Evolutionary conservation across 768 basidiomycete genomes (phyloP), one percentile per base, ranked within the genome.

Genomic region (Thelephora ganbajun): DNA sequence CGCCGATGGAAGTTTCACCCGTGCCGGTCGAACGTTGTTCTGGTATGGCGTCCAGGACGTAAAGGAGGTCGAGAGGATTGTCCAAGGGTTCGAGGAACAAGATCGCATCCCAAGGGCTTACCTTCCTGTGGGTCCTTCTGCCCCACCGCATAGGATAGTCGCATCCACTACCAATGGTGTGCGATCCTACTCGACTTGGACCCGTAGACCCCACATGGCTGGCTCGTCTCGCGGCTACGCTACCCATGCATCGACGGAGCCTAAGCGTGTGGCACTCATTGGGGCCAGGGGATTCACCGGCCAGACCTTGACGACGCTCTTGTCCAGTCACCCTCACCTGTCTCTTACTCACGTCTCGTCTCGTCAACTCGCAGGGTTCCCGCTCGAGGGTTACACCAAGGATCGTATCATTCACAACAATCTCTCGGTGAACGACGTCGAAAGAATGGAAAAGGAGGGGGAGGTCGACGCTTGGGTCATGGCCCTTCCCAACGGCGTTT

Each of bases 391-490:
- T 35, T 98, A 99, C 66, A 77, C 76, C 53, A 94, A 94, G 63
- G 63, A 74, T 0, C 48, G 70, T 1, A 63, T 98, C 43, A 73
- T 61, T 13, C 97, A 96, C 67, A 76, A 79, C 50, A 89, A 94
- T 64, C 72, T 99, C 13, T 82, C 80, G 0, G 61, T 72, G 9
- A 67, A 71, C 49, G 87, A 96, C 54, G 85, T 97, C 9, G 80
- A 88, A 61, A 69, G 66, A 59, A 85, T 99, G 82, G 96, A 97
- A 65, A 80, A 81, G 65, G 69, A 78, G 44, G 82, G 85, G 7
- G 85, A 84, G 58, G 90, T 99, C 14, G 94, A 99, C 59, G 94
- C 91, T 7, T 99, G 96, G 94, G 79, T 98, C 46, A 93, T 97
- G 87, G 96, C 96, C 2, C 74, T 99, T 43, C 96, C 96, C n/a